Percentiles rank a stretch among this genome's conserved stretches.
Evolutionary conservation across 1,284 basidiomycete genomes (phyloP).

Genomic region (Heterobasidion irregulare): DNA sequence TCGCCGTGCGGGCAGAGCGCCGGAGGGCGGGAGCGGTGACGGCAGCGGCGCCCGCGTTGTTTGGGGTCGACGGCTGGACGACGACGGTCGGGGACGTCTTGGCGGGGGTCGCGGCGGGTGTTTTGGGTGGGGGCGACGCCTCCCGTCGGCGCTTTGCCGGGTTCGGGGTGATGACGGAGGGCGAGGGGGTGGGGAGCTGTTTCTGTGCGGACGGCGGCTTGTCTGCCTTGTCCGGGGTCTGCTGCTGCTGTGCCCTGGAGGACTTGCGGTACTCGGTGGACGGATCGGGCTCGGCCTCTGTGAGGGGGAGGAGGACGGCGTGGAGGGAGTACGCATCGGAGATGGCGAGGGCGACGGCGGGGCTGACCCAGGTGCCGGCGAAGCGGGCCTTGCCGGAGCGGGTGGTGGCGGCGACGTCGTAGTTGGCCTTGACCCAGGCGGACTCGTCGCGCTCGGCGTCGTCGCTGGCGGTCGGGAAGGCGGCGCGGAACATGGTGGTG

Average conservation of each 20-base stretch:
- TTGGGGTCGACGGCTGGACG: slow-evolving; percentile 7
- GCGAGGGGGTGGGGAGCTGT: slow-evolving; percentile 20
- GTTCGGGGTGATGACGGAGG: slow-evolving; percentile 18
- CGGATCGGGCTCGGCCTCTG: slow-evolving; percentile 74
- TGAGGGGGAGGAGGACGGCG: slow-evolving; percentile 56
- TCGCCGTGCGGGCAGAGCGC: slow-evolving; percentile 37
- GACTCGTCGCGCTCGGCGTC: slow-evolving; percentile 79
- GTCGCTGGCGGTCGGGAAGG: slow-evolving; percentile 82
- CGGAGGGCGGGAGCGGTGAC: slow-evolving; percentile 20
- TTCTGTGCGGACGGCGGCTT: slow-evolving; percentile 18
- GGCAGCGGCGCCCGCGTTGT: slow-evolving; percentile 18
- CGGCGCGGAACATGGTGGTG: slow-evolving; percentile 97
- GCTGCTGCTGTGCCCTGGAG: slow-evolving; percentile 17
- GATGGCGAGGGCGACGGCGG: slow-evolving; percentile 60
- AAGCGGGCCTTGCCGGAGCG: slow-evolving; percentile 73
- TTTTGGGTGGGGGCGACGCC: slow-evolving; percentile 35
- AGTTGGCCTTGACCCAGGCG: slow-evolving; percentile 77
- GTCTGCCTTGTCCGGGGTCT: slow-evolving; percentile 18
- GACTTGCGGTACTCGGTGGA: slow-evolving; percentile 68
- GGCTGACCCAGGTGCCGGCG: slow-evolving; percentile 86
- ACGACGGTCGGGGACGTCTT: slow-evolving; percentile 9
- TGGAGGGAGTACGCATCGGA: slow-evolving; percentile 55
- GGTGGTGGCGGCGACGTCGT: slow-evolving; percentile 78
- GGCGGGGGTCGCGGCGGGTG: slow-evolving; percentile 10
- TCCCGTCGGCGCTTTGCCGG: slow-evolving; percentile 63